Evolutionary conservation across 768 basidiomycete genomes (phyloP).

Genomic region (Bullera alba): DNA sequence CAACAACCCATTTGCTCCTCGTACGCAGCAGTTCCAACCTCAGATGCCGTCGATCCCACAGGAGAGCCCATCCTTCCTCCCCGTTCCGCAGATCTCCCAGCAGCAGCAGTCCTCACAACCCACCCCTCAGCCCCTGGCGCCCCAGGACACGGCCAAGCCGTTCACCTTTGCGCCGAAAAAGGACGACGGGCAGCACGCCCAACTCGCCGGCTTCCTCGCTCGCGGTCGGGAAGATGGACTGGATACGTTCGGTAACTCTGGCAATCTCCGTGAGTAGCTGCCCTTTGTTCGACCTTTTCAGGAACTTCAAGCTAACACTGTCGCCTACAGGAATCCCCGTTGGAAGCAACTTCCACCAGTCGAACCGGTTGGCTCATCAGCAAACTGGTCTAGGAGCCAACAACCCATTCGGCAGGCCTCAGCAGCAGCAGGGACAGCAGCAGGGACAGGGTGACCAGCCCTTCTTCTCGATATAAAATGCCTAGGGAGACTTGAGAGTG

Average conservation of each 20-base stretch:
- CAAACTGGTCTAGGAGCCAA: constrained; percentile 40
- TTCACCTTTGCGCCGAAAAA: constrained; percentile 27
- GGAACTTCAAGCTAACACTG: constrained; percentile 2
- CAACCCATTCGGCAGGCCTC: constrained; percentile 43
- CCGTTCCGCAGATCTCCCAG: constrained; percentile 19
- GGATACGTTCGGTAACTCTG: constrained; percentile 92
- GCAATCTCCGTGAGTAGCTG: constrained; percentile 57
- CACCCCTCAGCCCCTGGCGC: constrained; percentile 49
- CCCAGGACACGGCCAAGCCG: constrained; percentile 46
- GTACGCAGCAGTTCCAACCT: constrained; percentile 28
- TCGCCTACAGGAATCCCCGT: constrained; percentile 50
- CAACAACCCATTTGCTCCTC: constrained; percentile 87
- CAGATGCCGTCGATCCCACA: constrained; percentile 19
- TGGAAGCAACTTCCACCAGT: constrained; percentile 51
- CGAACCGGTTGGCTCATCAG: constrained; percentile 36
- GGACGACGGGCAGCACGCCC: constrained; percentile 63
- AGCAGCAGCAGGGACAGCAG: constrained; percentile 45
- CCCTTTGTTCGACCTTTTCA: neutral
- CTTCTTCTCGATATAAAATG: constrained; percentile 63
- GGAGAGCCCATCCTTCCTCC: constrained; percentile 46
- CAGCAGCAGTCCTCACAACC: constrained; percentile 49
- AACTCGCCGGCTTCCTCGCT: constrained; percentile 74
- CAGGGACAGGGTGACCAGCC: constrained; percentile 57
- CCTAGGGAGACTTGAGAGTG: too few relatives aligned
- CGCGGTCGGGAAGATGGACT: constrained; percentile 73